Percentiles rank a stretch among this genome's conserved stretches.
Conservation (phyloP, 306 rosid species). For the Vigna reflexopilosa region DNA sequence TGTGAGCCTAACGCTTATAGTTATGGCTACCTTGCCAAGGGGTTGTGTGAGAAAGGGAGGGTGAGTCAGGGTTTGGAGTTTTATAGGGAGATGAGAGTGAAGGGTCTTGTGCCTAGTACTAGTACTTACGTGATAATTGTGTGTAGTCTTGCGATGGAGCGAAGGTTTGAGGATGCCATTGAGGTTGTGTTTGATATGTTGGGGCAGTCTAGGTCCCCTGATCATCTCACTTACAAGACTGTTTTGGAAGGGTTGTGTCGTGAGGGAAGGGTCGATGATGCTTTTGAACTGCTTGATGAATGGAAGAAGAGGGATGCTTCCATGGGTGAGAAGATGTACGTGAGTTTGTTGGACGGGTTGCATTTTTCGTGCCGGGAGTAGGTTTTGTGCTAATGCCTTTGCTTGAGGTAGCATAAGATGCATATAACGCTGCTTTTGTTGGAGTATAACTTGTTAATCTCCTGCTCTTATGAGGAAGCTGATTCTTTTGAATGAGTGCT, state of each 20-base stretch:
- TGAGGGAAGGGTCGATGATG: constrained; percentile 66
- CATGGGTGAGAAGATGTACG: constrained; percentile 64
- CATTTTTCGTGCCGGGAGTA: constrained; percentile 53
- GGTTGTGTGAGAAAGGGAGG: constrained; percentile 95
- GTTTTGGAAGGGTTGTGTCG: constrained; percentile 79
- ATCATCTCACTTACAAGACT: constrained; percentile 82
- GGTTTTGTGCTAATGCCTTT: neutral
- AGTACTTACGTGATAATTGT: constrained; percentile 68
- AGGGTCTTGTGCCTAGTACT: constrained; percentile 65
- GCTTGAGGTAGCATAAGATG: constrained; percentile 4
- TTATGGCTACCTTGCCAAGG: constrained; percentile 76
- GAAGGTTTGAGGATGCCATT: constrained; percentile 70
- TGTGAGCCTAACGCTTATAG: constrained; percentile 84
- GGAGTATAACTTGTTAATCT: constrained; percentile 13
- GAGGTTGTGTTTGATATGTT: constrained; percentile 80
- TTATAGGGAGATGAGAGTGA: constrained; percentile 77
- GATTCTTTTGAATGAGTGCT: neutral
- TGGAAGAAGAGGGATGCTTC: constrained; percentile 64
- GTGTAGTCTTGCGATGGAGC: constrained; percentile 74
- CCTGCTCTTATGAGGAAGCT: constrained; percentile 3
- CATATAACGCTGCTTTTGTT: neutral
- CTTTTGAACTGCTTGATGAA: constrained; percentile 74
- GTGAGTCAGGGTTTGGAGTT: constrained; percentile 73
- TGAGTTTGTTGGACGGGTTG: constrained; percentile 66
- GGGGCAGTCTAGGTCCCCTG: constrained; percentile 70